phyloP scores from a whole-genome alignment of 495 filamentous ascomycete genomes.

The Cercophora newfieldiana region DNA sequence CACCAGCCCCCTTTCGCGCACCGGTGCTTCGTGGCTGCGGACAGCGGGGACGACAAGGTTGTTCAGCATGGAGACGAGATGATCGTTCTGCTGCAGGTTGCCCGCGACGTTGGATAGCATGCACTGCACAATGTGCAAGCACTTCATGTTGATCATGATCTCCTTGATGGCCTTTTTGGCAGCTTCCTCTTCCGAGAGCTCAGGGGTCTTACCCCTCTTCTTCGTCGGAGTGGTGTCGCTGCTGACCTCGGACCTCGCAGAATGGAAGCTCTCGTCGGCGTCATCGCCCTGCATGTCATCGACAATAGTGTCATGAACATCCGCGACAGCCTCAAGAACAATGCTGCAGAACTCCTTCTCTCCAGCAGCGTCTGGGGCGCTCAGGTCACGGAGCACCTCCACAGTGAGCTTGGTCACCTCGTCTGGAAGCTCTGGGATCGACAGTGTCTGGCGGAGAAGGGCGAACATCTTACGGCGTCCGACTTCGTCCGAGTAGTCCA shows the following conservation, averaged over 20 bases:
- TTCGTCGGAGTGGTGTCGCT: conserved; percentile 59
- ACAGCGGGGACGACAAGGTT: conserved; percentile 95
- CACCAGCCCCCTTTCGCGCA: conserved; percentile 83
- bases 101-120: conserved; percentile 92
- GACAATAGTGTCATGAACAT: conserved; percentile 88
- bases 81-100: conserved; percentile 78
- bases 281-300: conserved; percentile 58
- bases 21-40: conserved; percentile 85
- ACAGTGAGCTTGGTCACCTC: conserved; percentile 87
- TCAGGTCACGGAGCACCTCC: conserved; percentile 77
- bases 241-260: conserved; percentile 80
- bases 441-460: conserved; percentile 78
- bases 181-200: conserved; percentile 68
- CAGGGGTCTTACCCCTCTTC: conserved; percentile 45
- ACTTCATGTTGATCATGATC: conserved; percentile 97
- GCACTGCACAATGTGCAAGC: conserved; percentile 94
- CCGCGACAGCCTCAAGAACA: conserved; percentile 88
- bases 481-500: conserved; percentile 95
- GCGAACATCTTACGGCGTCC: conserved; percentile 93
- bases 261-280: conserved; percentile 85
- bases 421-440: conserved; percentile 84
- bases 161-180: conserved; percentile 81
- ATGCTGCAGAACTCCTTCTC: conserved; percentile 93
- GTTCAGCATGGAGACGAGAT: conserved; percentile 92
- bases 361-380: conserved; percentile 71